Percentiles rank a stretch among this genome's conserved stretches.
Conservation (phyloP, 2,329 filamentous ascomycete species). For the Colletotrichum cordylinicola region DNA sequence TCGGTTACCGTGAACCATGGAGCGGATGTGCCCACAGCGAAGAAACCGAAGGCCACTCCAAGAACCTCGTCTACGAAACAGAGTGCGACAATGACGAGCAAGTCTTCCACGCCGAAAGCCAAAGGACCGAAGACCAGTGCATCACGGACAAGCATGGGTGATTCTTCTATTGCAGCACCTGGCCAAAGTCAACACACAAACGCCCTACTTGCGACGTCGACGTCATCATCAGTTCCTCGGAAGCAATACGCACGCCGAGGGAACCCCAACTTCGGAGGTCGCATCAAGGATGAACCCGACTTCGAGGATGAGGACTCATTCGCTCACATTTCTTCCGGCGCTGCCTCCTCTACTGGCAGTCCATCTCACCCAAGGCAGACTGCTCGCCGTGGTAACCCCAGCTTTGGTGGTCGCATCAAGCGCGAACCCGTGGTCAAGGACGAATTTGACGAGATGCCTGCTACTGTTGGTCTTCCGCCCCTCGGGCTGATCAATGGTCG, state of each 20-base stretch:
- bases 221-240: no score
- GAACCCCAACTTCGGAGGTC: neutral
- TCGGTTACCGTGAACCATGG: neutral
- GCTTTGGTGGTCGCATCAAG: neutral
- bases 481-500: neutral
- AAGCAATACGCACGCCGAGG: neutral
- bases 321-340: no score
- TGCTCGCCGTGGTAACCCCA: neutral
- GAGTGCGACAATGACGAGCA: no score
- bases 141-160: no score
- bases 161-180: no score
- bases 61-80: neutral
- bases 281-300: no score
- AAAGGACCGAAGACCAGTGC: no score
- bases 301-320: no score
- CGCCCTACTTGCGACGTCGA: no score
- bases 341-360: neutral
- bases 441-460: neutral
- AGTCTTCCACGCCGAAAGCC: no score
- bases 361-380: neutral
- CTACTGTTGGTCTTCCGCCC: neutral
- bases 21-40: neutral
- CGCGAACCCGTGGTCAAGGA: neutral
- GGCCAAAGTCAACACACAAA: no score
- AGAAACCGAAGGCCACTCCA: neutral